Evolutionary conservation across 31 red algal species (phyloP).

Genomic region (Odonthalia washingtoniensis): DNA sequence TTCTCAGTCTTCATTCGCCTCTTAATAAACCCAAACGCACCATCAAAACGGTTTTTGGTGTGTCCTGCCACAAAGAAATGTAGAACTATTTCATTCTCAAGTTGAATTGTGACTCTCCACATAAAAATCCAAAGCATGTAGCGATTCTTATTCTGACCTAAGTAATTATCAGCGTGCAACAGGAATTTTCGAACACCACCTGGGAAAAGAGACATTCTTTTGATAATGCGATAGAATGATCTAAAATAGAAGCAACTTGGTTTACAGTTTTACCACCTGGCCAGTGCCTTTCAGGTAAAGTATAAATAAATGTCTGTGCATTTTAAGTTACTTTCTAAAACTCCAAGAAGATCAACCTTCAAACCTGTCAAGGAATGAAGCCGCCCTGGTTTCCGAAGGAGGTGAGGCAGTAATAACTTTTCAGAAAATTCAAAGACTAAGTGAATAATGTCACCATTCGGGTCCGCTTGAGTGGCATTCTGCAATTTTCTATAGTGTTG

Average conservation of each 20-base stretch:
- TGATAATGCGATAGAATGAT: background rate
- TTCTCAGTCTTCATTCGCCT: no score
- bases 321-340: background rate
- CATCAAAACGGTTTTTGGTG: slow-evolving; percentile 20
- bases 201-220: background rate
- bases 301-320: background rate
- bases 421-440: background rate
- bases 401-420: background rate
- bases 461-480: background rate
- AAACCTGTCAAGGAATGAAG: background rate
- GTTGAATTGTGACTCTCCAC: no score
- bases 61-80: background rate
- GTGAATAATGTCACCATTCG: no score
- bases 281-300: background rate
- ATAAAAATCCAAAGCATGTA: slow-evolving; percentile 6
- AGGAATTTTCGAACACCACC: background rate
- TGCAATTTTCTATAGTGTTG: background rate
- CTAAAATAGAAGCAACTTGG: background rate
- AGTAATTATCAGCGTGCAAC: slow-evolving; percentile 17
- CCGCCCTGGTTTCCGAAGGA: background rate
- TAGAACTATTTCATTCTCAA: background rate
- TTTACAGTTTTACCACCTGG: no score
- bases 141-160: slow-evolving; percentile 2
- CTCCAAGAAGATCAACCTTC: background rate
- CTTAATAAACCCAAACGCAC: background rate